Percentiles rank a stretch among this genome's conserved stretches.
These are phyloP conservation scores for Pyrenochaeta sp. DNA, from an alignment of 2,329 filamentous ascomycete genomes.

Conservation along the genomic window DNA sequence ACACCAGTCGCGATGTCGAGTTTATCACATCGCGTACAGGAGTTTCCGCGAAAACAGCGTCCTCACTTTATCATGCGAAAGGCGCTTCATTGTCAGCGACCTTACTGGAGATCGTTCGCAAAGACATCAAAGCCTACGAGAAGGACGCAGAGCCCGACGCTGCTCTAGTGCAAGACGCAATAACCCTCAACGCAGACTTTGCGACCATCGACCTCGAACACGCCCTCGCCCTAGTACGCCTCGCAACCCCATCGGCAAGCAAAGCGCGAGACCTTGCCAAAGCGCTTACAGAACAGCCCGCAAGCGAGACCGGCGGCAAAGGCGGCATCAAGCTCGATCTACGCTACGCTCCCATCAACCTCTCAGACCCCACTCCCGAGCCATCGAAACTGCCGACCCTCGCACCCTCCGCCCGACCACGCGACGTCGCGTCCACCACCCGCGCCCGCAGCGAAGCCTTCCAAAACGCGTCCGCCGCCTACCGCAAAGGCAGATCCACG, in stretches of 20 bases:
- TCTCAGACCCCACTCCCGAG: constrained; percentile 42
- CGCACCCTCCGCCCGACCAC: constrained; percentile 41
- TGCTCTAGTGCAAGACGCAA: constrained; percentile 58
- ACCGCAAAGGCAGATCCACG: constrained; percentile 71
- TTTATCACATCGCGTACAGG: constrained; percentile 65
- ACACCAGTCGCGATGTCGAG: constrained; percentile 64
- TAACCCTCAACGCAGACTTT: constrained; percentile 65
- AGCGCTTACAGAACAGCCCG: constrained; percentile 56
- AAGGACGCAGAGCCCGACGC: constrained; percentile 49
- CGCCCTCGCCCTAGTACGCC: constrained; percentile 62
- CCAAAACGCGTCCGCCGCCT: constrained; percentile 65
- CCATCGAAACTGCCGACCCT: constrained; percentile 37
- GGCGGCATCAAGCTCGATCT: constrained; percentile 60
- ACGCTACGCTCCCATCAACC: constrained; percentile 54
- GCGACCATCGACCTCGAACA: constrained; percentile 59
- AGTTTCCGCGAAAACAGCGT: constrained; percentile 57
- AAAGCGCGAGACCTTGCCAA: constrained; percentile 68
- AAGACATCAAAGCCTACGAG: constrained; percentile 54
- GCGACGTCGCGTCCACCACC: constrained; percentile 55
- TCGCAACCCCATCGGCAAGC: constrained; percentile 65
- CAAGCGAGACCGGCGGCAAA: constrained; percentile 29
- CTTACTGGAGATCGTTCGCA: constrained; percentile 62
- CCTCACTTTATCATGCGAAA: constrained; percentile 67
- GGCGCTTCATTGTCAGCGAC: constrained; percentile 65
- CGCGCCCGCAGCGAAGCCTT: constrained; percentile 62